Evolutionary conservation across 2,329 filamentous ascomycete genomes (phyloP), one percentile per base, ranked within the genome.

Genomic region (Xylaria sp.): DNA sequence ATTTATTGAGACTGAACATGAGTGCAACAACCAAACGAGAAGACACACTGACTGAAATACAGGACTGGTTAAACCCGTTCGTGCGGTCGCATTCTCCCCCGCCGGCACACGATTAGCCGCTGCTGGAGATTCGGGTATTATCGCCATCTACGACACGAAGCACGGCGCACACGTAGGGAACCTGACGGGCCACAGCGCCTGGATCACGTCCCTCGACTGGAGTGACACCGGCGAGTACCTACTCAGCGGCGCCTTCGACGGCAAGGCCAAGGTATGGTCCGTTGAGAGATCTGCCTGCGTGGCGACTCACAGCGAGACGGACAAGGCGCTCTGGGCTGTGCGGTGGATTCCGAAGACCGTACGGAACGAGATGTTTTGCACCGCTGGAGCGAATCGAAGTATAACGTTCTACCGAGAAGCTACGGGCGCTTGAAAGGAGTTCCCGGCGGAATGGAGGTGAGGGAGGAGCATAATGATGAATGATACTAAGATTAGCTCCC

Each of bases 251-350:
- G 90, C 92, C 1, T 93, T 97, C 79, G 94, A 98, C 77, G 95
- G 96, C 45, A 98, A 97, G 80, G 93, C 92, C 69, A 98, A 97
- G 81, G 92, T 98, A 34, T 99, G 96, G 96, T 95, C 93, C 34
- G 88, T 98, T 67, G 94, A 97, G 75, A 88, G 90, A 39, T 88
- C 89, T 65, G 85, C 86, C 4, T 98, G 96, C 78, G 96, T 99
- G 53, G 94, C 95, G 12, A 99, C 96, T 9, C 93, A 97, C 78
- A 94, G 91, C 66, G 94, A 98, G 82, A 94, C 93, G 5, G 94
- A 95, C 71, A 92, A 92, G 80, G 88, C 90, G 0, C 78, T 98
- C 2, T 98, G 94, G 92, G 88, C 89, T 63, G 93, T 94, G 32
- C 91, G 89, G 76, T 97, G 93, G 93, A 80, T 97, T 68, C 92